These are phyloP conservation scores for Pichia terricola DNA, from an alignment of 1,139 yeast species.

Conservation along the genomic window DNA sequence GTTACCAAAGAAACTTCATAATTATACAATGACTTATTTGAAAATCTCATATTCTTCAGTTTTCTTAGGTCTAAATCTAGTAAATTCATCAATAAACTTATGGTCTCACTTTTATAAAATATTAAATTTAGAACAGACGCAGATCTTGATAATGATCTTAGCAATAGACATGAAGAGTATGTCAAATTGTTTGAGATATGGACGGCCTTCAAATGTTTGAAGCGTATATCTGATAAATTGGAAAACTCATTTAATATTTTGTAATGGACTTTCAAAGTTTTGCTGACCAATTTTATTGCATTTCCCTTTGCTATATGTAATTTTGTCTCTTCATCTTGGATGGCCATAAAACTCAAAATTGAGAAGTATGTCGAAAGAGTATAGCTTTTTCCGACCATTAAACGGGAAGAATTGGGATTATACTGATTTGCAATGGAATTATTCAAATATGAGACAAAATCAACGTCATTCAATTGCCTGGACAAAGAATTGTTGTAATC, in stretches of 20 bases:
- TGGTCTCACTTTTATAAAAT: constrained; percentile 47
- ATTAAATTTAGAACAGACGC: constrained; percentile 61
- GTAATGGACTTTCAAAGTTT: constrained; percentile 1
- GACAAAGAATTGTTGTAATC: not conserved
- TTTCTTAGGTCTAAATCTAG: constrained; percentile 27
- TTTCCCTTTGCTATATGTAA: constrained; percentile 1
- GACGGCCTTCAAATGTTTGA: constrained; percentile 20
- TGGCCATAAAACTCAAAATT: constrained; percentile 4
- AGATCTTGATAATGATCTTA: constrained; percentile 69
- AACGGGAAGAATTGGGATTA: not conserved
- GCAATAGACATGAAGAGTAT: constrained; percentile 40
- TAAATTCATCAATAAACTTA: constrained; percentile 37
- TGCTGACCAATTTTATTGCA: not conserved
- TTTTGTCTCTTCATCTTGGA: constrained; percentile 4
- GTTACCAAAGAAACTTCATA: constrained; percentile 41
- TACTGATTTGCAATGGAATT: not conserved
- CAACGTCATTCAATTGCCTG: not conserved
- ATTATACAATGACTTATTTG: constrained; percentile 15
- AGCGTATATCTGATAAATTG: not conserved
- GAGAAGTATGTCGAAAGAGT: not conserved
- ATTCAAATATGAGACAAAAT: not conserved
- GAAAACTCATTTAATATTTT: not conserved
- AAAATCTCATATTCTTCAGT: constrained; percentile 13
- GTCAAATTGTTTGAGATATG: constrained; percentile 27
- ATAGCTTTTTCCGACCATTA: not conserved